These are phyloP conservation scores for Musa balbisiana DNA, from an alignment of 202 grass and related monocot genomes.

Conservation along the genomic window DNA sequence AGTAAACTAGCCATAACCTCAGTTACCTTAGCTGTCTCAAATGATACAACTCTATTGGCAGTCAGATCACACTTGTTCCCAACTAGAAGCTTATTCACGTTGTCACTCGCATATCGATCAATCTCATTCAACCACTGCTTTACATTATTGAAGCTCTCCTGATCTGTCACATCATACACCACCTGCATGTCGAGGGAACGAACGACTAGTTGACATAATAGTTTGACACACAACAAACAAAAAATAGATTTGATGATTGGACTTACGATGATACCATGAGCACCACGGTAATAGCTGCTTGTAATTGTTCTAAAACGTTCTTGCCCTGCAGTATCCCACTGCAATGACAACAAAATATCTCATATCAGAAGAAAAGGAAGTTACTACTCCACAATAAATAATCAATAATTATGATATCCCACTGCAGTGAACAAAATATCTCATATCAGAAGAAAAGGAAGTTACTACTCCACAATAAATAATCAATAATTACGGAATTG, in stretches of 20 bases:
- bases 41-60: neutral
- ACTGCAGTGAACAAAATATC: neutral
- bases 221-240: too few species aligned
- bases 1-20: neutral
- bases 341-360: neutral
- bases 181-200: neutral
- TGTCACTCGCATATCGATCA: slow-evolving; percentile 1
- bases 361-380: neutral
- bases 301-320: slow-evolving; percentile 5
- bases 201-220: too few species aligned
- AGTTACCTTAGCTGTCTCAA: neutral
- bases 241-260: neutral
- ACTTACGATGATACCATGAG: slow-evolving; percentile 7
- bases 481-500: too few species aligned
- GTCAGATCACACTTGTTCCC: neutral
- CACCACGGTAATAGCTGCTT: slow-evolving; percentile 3
- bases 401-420: too few species aligned
- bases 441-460: neutral
- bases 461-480: too few species aligned
- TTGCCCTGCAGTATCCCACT: slow-evolving; percentile 8
- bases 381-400: too few species aligned
- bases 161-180: slow-evolving; percentile 1
- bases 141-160: slow-evolving; percentile 4
- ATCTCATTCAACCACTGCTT: slow-evolving; percentile 11
- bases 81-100: slow-evolving; percentile 9